Evolutionary conservation across 495 filamentous ascomycete genomes (phyloP).

Genomic region (Pseudevernia furfuracea): DNA sequence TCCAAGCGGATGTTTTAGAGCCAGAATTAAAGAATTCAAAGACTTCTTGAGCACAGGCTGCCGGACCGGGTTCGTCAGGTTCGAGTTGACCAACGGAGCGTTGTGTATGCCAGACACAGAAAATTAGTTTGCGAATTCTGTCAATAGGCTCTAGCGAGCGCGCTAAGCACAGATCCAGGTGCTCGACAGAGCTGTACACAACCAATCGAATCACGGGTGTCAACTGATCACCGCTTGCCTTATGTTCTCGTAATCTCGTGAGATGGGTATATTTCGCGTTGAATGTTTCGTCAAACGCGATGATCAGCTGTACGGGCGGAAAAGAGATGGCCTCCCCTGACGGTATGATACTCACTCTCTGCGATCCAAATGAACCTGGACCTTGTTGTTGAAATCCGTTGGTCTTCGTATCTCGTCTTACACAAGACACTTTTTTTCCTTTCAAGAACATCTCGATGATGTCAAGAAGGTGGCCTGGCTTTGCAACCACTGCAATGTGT

Average conservation of each 20-base stretch:
- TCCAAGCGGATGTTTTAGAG: constrained; percentile 35
- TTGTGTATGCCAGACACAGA: constrained; percentile 35
- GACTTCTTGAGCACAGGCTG: constrained; percentile 41
- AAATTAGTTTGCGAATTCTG: constrained; percentile 37
- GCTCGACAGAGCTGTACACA: constrained; percentile 48
- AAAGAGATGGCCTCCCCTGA: constrained; percentile 34
- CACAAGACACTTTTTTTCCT: constrained; percentile 42
- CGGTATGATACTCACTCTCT: constrained; percentile 40
- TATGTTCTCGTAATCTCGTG: constrained; percentile 38
- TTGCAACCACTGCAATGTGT: constrained; percentile 43
- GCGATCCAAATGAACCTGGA: constrained; percentile 34
- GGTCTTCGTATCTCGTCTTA: constrained; percentile 37
- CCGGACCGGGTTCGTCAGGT: constrained; percentile 39
- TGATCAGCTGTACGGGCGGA: constrained; percentile 42
- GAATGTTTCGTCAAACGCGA: constrained; percentile 47
- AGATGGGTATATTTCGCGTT: constrained; percentile 36
- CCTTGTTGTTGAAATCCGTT: constrained; percentile 28
- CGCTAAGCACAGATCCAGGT: constrained; percentile 47
- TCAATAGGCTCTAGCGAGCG: constrained; percentile 32
- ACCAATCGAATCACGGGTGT: constrained; percentile 47
- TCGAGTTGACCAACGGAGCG: constrained; percentile 43
- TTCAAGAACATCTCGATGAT: constrained; percentile 47
- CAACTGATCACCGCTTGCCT: constrained; percentile 35
- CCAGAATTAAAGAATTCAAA: constrained; percentile 34
- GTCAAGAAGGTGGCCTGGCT: constrained; percentile 37